phyloP scores from a whole-genome alignment of 2,329 filamentous ascomycete genomes.

The Leptographium flavum region DNA sequence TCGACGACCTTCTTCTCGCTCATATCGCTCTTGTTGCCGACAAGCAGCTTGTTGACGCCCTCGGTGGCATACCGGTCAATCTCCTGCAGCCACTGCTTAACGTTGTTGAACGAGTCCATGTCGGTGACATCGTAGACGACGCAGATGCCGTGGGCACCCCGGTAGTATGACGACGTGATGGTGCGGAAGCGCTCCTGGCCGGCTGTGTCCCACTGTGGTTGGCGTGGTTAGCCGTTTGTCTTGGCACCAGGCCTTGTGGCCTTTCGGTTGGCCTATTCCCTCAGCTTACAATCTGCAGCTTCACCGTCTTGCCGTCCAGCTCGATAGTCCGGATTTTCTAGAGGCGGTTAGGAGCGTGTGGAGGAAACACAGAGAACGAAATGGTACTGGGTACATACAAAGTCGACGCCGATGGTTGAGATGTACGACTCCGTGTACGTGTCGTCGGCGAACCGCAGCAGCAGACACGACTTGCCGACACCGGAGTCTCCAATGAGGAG shows the following conservation, averaged over 20 bases:
- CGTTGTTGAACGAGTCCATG: slow-evolving; percentile 99
- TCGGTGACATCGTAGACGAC: slow-evolving; percentile 99
- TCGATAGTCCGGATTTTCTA: slow-evolving; percentile 99
- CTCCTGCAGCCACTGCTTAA: slow-evolving; percentile 99
- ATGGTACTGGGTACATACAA: slow-evolving; percentile 55
- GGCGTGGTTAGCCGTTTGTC: background rate
- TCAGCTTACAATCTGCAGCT: slow-evolving; percentile 63
- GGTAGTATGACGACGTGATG: slow-evolving; percentile 99
- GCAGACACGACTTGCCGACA: slow-evolving; percentile 98
- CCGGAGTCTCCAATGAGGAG: slow-evolving; percentile 99
- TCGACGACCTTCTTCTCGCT: slow-evolving; percentile 99
- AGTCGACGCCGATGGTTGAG: slow-evolving; percentile 98
- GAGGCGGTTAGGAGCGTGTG: background rate
- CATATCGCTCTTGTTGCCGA: slow-evolving; percentile 99
- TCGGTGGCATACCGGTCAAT: slow-evolving; percentile 98
- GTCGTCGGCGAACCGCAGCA: slow-evolving; percentile 95
- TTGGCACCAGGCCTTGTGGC: too few relatives aligned
- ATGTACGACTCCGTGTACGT: slow-evolving; percentile 99
- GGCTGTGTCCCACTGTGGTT: slow-evolving; percentile 87
- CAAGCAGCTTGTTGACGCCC: slow-evolving; percentile 97
- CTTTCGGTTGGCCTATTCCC: too few relatives aligned
- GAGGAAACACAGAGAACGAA: background rate
- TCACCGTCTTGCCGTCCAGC: slow-evolving; percentile 98
- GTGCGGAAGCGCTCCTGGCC: slow-evolving; percentile 99
- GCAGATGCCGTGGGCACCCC: slow-evolving; percentile 96